Percentiles rank a stretch among this genome's conserved stretches.
phyloP scores from a whole-genome alignment of 306 rosid genomes.

The Ormosia emarginata region DNA sequence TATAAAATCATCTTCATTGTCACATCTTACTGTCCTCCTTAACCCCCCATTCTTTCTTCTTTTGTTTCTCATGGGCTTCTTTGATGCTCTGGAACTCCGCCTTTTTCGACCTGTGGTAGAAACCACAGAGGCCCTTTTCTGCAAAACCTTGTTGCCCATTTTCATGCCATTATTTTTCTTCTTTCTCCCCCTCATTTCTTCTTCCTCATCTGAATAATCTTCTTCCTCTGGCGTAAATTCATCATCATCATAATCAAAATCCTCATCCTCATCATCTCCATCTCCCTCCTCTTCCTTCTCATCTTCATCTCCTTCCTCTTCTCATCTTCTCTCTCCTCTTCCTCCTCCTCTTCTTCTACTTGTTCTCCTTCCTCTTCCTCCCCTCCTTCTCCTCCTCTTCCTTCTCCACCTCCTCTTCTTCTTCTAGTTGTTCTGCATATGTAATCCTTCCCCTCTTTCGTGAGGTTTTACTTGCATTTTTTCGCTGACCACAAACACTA shows the following conservation, averaged over 20 bases:
- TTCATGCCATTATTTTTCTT: conserved; percentile 36
- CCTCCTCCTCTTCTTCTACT: conserved; percentile 19
- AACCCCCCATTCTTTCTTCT: conserved; percentile 33
- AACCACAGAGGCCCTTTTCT: conserved; percentile 22
- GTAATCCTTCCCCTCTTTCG: conserved; percentile 31
- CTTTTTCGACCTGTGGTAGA: conserved; percentile 29
- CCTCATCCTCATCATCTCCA: conserved; percentile 22
- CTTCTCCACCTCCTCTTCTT: conserved; percentile 9
- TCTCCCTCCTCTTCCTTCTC: background rate
- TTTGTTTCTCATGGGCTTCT: conserved; percentile 45
- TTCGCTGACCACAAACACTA: conserved; percentile 1
- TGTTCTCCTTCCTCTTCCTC: conserved; percentile 27
- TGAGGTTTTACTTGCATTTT: conserved; percentile 22
- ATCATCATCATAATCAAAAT: conserved; percentile 47
- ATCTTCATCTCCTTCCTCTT: conserved; percentile 15
- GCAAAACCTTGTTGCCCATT: conserved; percentile 29
- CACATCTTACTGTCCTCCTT: conserved; percentile 25
- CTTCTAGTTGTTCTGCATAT: conserved; percentile 24
- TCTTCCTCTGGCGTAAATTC: conserved; percentile 69
- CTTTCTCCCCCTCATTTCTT: conserved; percentile 35
- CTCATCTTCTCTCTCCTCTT: conserved; percentile 22
- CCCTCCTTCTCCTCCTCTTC: conserved; percentile 32
- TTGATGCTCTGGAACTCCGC: conserved; percentile 34
- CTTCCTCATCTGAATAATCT: conserved; percentile 59
- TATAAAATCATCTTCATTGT: conserved; percentile 34